phyloP scores from a whole-genome alignment of 345 rosid species.

The Arabidopsis arenosa region DNA sequence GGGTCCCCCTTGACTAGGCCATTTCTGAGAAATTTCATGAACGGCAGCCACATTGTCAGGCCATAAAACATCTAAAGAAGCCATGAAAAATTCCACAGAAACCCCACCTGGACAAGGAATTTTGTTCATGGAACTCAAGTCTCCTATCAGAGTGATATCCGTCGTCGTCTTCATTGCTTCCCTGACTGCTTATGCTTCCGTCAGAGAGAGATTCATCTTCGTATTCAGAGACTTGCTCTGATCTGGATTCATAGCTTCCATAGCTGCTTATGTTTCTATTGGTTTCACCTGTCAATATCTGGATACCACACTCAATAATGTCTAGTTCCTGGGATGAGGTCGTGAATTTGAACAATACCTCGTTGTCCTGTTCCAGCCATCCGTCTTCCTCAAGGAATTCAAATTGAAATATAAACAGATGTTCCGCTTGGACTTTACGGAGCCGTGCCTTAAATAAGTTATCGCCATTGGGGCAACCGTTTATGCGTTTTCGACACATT shows the following conservation, averaged over 20 bases:
- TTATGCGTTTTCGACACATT: neutral
- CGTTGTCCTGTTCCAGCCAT: conserved; percentile 9
- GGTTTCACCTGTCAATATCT: neutral
- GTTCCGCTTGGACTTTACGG: neutral
- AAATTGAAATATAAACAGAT: neutral
- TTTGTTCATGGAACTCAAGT: too few species aligned
- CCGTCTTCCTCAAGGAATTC: neutral
- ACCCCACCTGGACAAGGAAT: too few species aligned
- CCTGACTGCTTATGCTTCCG: neutral
- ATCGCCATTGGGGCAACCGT: neutral
- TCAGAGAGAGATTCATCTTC: too few species aligned
- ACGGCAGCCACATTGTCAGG: too few species aligned
- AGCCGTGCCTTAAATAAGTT: neutral
- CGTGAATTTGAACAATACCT: conserved; percentile 3
- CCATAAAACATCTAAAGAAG: too few species aligned
- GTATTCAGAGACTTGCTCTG: neutral
- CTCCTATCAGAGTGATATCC: too few species aligned
- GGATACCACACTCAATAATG: conserved; percentile 9
- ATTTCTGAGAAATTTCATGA: too few species aligned
- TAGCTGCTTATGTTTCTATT: neutral
- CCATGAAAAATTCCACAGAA: too few species aligned
- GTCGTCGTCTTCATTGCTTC: conserved; percentile 1
- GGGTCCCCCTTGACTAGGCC: too few species aligned
- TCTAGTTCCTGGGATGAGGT: neutral
- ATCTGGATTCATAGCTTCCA: neutral